Evolutionary conservation across 2,329 filamentous ascomycete genomes (phyloP), one percentile per base, ranked within the genome.

Genomic region (Annulohypoxylon truncatum): DNA sequence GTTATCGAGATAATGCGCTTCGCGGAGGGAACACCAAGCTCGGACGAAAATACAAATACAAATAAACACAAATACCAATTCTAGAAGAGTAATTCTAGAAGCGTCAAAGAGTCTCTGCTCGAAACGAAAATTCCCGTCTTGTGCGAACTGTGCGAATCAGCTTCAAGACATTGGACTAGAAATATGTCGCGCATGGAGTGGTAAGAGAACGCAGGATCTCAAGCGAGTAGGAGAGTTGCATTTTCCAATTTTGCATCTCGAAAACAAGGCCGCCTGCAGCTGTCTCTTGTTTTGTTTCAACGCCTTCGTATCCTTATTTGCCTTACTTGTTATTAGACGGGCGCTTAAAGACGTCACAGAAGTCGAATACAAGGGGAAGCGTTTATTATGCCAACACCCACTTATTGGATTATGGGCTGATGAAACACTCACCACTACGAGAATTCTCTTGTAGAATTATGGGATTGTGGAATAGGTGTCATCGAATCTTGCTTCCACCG

Each of bases 211-310:
- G 38, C 47, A 40, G 38, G 40, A 56, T 44, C 53, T 50, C 35
- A 44, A 63, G 52, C 29, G 51, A 54, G 28, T 33, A 42, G n/a
- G 31, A 59, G 15, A 31, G 68, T 70, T 52, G 66, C 62, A 70
- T 66, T 66, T 68, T 58, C 38, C 55, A 68, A 66, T 62, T 61
- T 62, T 40, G 26, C 53, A 61, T 66, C 40, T 60, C 7, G 22
- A 62, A 55, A 64, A 35, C 42, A 60, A 66, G 65, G 65, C 61
- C 42, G 18, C 61, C 31, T 61, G 48, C 64, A 68, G 54, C 28
- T 44, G 46, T 66, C 33, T 52, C 51, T 47, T 64, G 64, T 66
- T 66, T 66, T 64, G 68, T 68, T 70, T 66, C 68, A 60, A 70
- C 38, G 22, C 38, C 13, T 52, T 40, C 51, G 47, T 64, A 53